Evolutionary conservation across 2,329 filamentous ascomycete species (phyloP), one percentile per base, ranked within the genome.

Genomic region (Arthroderma sp.): DNA sequence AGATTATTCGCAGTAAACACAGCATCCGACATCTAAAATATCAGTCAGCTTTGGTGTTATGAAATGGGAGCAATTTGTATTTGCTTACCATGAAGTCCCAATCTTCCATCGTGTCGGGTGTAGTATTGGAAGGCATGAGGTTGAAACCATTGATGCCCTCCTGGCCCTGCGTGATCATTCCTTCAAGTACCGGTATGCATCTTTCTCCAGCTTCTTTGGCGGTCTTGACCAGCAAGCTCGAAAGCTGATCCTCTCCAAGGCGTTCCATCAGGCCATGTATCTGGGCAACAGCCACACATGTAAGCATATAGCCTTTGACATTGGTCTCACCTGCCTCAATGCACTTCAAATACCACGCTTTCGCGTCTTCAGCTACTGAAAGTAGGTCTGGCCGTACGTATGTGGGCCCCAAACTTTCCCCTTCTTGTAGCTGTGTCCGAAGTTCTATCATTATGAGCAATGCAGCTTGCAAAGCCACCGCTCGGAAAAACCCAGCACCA

Each of bases 261-360:
- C 69, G 66, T 3, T 52, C 54, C 47, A 62, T 55, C 1, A 73
- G 54, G 0, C 59, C 67, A 3, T 70, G 59, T 0, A 76, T 58
- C 37, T 74, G 65, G 0, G 65, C 61, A 4, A 51, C 51, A 1
- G 72, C 51, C 8, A 68, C 51, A 6, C 54, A 54, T 1, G 59
- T 48, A 8, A 76, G 61, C 11, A 78, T 40, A 36, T 69, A 69
- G 0, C 70, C 70, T 50, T 77, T 78, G 15, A 71, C 58, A 44
- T 77, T 78, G 0, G 72, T 76, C 55, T 77, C 72, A 1, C 72
- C 74, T 0, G 61, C 63, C 38, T 64, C 51, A n/a, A 77, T 60
- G 6, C 58, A 61, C 4, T 52, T 49, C 38, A 70, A 53, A 1
- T 53, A 53, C 68, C 68, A 75, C 0, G 41, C 40, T 33, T 60